Conservation (phyloP, 2,329 filamentous ascomycete genomes). For the Nannizziopsis barbatae region DNA sequence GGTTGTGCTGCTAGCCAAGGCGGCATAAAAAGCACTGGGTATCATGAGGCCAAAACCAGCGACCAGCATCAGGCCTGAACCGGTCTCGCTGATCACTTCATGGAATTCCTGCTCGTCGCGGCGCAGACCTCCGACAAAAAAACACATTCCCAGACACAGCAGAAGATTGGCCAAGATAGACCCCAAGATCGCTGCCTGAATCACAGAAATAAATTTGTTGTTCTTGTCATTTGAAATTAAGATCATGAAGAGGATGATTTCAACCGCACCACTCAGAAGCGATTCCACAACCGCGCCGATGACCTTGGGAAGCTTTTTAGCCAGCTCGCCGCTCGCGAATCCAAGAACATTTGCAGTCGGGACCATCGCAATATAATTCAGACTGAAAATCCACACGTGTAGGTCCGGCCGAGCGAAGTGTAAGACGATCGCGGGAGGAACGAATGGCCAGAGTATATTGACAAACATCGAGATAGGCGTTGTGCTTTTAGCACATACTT, state of each 20-base stretch:
- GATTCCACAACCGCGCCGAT: conserved; percentile 42
- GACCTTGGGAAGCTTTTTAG: conserved; percentile 65
- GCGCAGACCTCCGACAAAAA: conserved; percentile 61
- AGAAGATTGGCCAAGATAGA: conserved; percentile 74
- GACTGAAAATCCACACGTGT: conserved; percentile 54
- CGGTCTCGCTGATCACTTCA: conserved; percentile 65
- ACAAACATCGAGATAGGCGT: conserved; percentile 53
- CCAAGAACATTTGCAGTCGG: conserved; percentile 65
- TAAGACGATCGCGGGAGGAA: conserved; percentile 59
- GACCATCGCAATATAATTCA: conserved; percentile 67
- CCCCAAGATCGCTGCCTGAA: conserved; percentile 71
- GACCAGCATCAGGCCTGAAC: conserved; percentile 63
- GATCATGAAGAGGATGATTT: conserved; percentile 73
- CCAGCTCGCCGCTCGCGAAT: conserved; percentile 60
- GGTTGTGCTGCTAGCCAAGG: conserved; percentile 36
- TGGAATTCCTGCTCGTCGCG: conserved; percentile 57
- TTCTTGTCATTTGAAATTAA: conserved; percentile 47
- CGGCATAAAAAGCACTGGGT: conserved; percentile 38
- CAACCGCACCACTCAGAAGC: conserved; percentile 60
- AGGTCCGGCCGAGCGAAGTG: conserved; percentile 46
- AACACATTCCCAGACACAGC: conserved; percentile 68
- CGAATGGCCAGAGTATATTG: conserved; percentile 64
- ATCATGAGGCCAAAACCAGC: conserved; percentile 49
- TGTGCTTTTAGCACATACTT: conserved; percentile 53
- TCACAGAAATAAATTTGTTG: conserved; percentile 50